Evolutionary conservation across 495 filamentous ascomycete species (phyloP).

Genomic region (Podospora sp.): DNA sequence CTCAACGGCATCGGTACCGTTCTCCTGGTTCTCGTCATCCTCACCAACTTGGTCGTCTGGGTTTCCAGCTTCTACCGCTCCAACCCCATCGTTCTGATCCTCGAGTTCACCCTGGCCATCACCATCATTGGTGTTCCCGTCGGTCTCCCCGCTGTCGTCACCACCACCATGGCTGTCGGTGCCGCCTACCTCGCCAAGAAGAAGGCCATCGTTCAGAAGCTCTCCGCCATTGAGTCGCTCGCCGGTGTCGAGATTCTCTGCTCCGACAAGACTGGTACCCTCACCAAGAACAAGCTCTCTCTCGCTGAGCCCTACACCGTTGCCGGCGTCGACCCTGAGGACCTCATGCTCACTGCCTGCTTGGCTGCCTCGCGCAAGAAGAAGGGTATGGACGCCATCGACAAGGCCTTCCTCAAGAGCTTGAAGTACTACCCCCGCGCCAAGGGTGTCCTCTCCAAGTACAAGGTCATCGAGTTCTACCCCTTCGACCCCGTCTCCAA

Average conservation of each 20-base stretch:
- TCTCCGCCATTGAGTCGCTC: constrained; percentile 91
- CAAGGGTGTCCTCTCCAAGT: constrained; percentile 73
- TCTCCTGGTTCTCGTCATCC: constrained; percentile 76
- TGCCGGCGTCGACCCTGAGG: constrained; percentile 73
- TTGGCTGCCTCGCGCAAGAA: constrained; percentile 90
- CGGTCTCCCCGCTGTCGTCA: constrained; percentile 93
- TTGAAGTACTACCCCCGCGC: constrained; percentile 77
- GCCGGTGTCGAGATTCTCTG: constrained; percentile 96
- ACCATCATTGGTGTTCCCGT: constrained; percentile 94
- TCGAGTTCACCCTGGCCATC: constrained; percentile 83
- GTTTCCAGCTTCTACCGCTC: constrained; percentile 84
- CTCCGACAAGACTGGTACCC: constrained; percentile 94
- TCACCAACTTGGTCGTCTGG: constrained; percentile 83
- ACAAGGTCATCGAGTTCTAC: constrained; percentile 76
- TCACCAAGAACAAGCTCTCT: constrained; percentile 92
- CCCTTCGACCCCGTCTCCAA: constrained; percentile 95
- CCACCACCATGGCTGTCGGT: constrained; percentile 95
- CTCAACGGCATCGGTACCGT: constrained; percentile 84
- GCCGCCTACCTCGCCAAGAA: constrained; percentile 92
- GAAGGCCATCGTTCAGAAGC: constrained; percentile 95
- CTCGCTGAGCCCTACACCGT: constrained; percentile 83
- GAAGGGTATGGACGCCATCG: constrained; percentile 93
- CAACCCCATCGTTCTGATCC: constrained; percentile 70
- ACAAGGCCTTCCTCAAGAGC: constrained; percentile 89
- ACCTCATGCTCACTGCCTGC: constrained; percentile 89